These are phyloP conservation scores for Cronartium quercuum DNA, from an alignment of 1,284 basidiomycete genomes.

Conservation along the genomic window DNA sequence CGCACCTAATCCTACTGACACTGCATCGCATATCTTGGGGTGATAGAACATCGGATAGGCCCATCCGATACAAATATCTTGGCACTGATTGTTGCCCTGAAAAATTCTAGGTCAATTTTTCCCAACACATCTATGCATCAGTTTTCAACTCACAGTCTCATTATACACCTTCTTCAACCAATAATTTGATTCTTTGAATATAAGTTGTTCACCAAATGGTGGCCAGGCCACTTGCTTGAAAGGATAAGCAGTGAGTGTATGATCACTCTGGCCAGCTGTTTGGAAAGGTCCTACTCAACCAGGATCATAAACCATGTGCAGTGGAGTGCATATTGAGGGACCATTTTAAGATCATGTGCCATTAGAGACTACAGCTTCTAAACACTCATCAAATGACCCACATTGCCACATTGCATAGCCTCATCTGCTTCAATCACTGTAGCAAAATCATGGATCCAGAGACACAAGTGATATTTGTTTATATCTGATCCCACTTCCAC, in stretches of 20 bases:
- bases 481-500: neutral
- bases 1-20: too few relatives aligned
- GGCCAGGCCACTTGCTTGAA: neutral
- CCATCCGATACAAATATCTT: too few relatives aligned
- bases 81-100: too few relatives aligned
- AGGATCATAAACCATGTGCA: neutral
- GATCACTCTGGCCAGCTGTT: neutral
- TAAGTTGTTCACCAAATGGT: neutral
- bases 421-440: neutral
- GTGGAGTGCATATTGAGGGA: neutral
- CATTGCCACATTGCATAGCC: neutral
- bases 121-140: too few relatives aligned
- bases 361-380: constrained; percentile 11
- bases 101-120: too few relatives aligned
- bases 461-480: neutral
- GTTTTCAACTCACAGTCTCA: too few relatives aligned
- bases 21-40: too few relatives aligned
- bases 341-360: neutral
- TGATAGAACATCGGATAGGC: too few relatives aligned
- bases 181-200: neutral
- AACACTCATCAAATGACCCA: neutral
- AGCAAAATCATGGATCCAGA: neutral
- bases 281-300: neutral
- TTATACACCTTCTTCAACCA: too few relatives aligned
- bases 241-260: neutral